Percentiles rank a stretch among this genome's conserved stretches.
These are phyloP conservation scores for Melanopsichium pennsylvanicum DNA, from an alignment of 1,284 basidiomycete species.

Conservation along the genomic window DNA sequence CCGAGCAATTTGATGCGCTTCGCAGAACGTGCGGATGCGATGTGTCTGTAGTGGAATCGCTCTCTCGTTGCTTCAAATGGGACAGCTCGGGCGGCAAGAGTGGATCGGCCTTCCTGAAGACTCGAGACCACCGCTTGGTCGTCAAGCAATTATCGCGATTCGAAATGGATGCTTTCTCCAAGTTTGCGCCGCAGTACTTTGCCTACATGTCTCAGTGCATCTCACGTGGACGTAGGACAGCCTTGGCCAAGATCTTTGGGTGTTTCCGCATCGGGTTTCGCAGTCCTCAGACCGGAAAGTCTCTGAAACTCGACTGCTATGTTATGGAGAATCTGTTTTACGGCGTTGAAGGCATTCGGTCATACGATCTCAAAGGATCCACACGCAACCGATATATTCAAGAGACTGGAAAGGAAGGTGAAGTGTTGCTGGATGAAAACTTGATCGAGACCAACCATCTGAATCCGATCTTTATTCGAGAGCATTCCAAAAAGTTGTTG, in stretches of 20 bases:
- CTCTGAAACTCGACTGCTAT: constrained; percentile 90
- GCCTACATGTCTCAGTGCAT: constrained; percentile 81
- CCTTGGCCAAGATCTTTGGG: constrained; percentile 96
- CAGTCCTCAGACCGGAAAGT: constrained; percentile 79
- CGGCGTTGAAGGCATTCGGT: constrained; percentile 82
- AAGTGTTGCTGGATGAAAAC: constrained; percentile 89
- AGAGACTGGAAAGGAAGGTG: constrained; percentile 87
- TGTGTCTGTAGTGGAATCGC: constrained; percentile 88
- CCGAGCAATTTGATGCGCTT: constrained; percentile 95
- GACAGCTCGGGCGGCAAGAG: constrained; percentile 95
- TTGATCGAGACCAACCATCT: constrained; percentile 73
- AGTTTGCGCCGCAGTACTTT: constrained; percentile 96
- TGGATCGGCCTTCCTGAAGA: constrained; percentile 92
- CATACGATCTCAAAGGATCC: constrained; percentile 64
- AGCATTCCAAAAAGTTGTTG: constrained; percentile 91
- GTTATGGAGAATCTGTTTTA: constrained; percentile 98
- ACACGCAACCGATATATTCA: constrained; percentile 73
- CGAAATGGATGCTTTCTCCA: constrained; percentile 93
- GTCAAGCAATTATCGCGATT: constrained; percentile 92
- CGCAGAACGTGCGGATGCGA: constrained; percentile 91
- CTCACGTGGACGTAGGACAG: constrained; percentile 78
- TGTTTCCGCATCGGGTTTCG: constrained; percentile 94
- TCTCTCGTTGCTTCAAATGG: constrained; percentile 95
- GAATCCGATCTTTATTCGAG: constrained; percentile 88
- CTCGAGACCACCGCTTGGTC: constrained; percentile 92